Percentiles rank a stretch among this genome's conserved stretches.
phyloP scores from a whole-genome alignment of 257 asterid genomes.

The Ilex asprella region DNA sequence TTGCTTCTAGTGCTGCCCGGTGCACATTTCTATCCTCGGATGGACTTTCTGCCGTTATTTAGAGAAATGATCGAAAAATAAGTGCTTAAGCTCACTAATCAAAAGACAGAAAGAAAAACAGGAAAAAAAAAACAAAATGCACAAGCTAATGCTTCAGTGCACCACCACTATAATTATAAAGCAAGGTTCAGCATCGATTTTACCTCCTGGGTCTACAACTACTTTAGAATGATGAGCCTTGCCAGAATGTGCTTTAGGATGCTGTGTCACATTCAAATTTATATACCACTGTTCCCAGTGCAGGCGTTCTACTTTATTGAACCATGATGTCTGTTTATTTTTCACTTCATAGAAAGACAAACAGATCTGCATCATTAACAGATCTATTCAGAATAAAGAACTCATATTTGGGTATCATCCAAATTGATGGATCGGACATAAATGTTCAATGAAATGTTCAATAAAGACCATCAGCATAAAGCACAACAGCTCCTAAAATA shows the following conservation, averaged over 20 bases:
- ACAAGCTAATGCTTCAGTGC: not conserved
- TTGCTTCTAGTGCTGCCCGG: constrained; percentile 63
- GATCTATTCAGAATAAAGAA: constrained; percentile 7
- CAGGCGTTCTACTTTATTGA: constrained; percentile 81
- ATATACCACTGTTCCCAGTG: constrained; percentile 95
- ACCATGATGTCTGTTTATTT: constrained; percentile 90
- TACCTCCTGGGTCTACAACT: constrained; percentile 82
- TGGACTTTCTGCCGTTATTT: constrained; percentile 33
- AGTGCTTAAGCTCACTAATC: not conserved
- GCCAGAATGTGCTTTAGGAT: constrained; percentile 59
- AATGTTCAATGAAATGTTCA: too few species aligned
- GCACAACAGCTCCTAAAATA: too few species aligned
- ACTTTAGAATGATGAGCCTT: constrained; percentile 63
- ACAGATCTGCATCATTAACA: constrained; percentile 55
- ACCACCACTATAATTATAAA: not conserved
- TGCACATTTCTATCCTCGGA: constrained; percentile 68
- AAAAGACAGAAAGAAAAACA: constrained; percentile 5
- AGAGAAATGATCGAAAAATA: constrained; percentile 2
- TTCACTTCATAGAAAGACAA: constrained; percentile 82
- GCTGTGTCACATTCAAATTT: constrained; percentile 67
- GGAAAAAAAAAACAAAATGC: not conserved
- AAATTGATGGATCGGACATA: too few species aligned
- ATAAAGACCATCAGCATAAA: too few species aligned
- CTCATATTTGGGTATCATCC: too few species aligned
- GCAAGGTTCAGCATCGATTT: constrained; percentile 3